phyloP scores from a whole-genome alignment of 2,329 filamentous ascomycete species.

The Pseudocercospora fijiensis region DNA sequence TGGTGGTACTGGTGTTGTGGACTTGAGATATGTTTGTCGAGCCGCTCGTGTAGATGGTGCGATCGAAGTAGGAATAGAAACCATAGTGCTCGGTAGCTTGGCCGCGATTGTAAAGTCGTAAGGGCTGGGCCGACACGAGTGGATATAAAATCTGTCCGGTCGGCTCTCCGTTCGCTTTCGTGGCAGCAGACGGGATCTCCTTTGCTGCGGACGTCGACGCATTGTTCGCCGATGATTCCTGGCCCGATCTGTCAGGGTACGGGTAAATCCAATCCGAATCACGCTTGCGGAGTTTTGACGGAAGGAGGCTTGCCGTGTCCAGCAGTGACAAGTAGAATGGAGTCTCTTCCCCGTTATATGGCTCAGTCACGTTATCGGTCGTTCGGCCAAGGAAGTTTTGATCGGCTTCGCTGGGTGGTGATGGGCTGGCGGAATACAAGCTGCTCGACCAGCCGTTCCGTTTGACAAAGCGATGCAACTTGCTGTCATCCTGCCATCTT shows the following conservation, averaged over 20 bases:
- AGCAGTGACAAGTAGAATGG: slow-evolving; percentile 84
- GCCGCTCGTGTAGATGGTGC: slow-evolving; percentile 76
- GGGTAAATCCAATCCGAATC: slow-evolving; percentile 28
- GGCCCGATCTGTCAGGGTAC: slow-evolving; percentile 22
- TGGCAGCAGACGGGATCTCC: slow-evolving; percentile 62
- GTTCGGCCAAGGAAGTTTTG: slow-evolving; percentile 81
- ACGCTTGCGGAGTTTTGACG: slow-evolving; percentile 24
- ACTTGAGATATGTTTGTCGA: slow-evolving; percentile 41
- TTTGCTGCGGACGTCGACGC: slow-evolving; percentile 50
- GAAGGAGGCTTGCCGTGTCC: slow-evolving; percentile 37
- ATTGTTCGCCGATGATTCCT: slow-evolving; percentile 15
- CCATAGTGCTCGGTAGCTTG: slow-evolving; percentile 82
- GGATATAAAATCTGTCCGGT: slow-evolving; percentile 72
- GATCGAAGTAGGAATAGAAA: slow-evolving; percentile 90
- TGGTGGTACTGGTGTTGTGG: slow-evolving; percentile 26
- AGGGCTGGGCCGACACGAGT: slow-evolving; percentile 66
- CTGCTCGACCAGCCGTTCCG: slow-evolving; percentile 30
- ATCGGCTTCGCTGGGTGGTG: slow-evolving; percentile 64
- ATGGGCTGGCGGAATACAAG: slow-evolving; percentile 52
- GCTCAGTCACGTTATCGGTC: slow-evolving; percentile 68
- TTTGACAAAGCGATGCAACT: slow-evolving; percentile 9
- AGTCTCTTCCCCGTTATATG: slow-evolving; percentile 80
- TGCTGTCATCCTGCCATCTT: slow-evolving; percentile 15
- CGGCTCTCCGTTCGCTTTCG: slow-evolving; percentile 69
- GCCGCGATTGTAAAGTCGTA: slow-evolving; percentile 82